Conservation (phyloP, 768 basidiomycete genomes). For the Baorangia bicolor region DNA sequence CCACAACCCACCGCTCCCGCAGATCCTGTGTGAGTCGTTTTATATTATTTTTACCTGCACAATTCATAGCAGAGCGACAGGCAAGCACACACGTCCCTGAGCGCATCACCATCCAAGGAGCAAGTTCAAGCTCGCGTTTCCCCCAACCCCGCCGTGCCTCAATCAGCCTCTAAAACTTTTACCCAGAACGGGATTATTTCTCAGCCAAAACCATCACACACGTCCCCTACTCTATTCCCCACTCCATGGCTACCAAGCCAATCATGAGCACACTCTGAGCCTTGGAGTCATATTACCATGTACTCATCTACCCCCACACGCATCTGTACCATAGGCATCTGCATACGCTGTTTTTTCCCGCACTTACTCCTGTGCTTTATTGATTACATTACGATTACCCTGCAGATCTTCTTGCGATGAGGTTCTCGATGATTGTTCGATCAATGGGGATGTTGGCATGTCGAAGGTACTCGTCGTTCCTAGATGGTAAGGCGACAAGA, state of each 20-base stretch:
- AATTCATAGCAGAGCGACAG: constrained; percentile 7
- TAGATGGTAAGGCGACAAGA: constrained; percentile 10
- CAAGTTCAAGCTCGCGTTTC: constrained; percentile 13
- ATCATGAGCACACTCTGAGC: constrained; percentile 1
- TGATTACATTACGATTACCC: constrained; percentile 6
- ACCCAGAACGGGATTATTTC: constrained; percentile 18
- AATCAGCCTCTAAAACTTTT: constrained; percentile 5
- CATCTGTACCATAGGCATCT: constrained; percentile 34
- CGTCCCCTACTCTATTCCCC: constrained; percentile 25
- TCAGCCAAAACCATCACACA: constrained; percentile 19
- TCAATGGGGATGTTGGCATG: constrained; percentile 43
- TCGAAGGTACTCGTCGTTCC: constrained; percentile 54
- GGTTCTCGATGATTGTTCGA: constrained; percentile 37
- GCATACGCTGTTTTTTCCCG: constrained; percentile 12
- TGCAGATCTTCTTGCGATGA: constrained; percentile 28
- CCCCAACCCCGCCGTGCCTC: constrained; percentile 15
- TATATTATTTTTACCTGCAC: not conserved
- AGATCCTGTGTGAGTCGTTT: constrained; percentile 38
- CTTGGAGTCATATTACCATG: not conserved
- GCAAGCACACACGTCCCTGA: constrained; percentile 14
- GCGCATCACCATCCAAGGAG: constrained; percentile 29
- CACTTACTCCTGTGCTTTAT: constrained; percentile 5
- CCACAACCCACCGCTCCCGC: constrained; percentile 34
- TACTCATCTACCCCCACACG: constrained; percentile 4
- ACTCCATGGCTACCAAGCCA: constrained; percentile 22